These are phyloP conservation scores for Rhynchosporium agropyri DNA, from an alignment of 2,329 filamentous ascomycete genomes.

Conservation along the genomic window DNA sequence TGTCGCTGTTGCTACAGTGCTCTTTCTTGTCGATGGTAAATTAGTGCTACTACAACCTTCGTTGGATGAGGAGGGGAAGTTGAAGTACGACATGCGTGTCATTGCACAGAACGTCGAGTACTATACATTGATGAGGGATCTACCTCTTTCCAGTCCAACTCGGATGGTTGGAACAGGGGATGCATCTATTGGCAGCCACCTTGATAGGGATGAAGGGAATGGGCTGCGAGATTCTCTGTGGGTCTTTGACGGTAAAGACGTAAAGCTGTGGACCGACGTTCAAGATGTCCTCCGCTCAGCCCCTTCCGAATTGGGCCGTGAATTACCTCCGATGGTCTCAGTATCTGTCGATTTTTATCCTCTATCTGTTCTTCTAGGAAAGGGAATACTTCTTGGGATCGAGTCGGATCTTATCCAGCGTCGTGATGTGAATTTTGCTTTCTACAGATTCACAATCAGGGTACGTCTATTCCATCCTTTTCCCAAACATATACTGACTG, in stretches of 20 bases:
- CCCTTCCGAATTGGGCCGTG: slow-evolving; percentile 64
- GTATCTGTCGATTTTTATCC: slow-evolving; percentile 95
- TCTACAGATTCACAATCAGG: slow-evolving; percentile 83
- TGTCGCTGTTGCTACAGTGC: slow-evolving; percentile 86
- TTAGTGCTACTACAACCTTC: slow-evolving; percentile 89
- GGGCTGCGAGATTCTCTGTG: slow-evolving; percentile 82
- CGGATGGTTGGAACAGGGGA: slow-evolving; percentile 6
- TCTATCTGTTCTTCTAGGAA: slow-evolving; percentile 81
- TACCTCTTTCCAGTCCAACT: slow-evolving; percentile 49
- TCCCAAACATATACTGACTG: slow-evolving; percentile 23
- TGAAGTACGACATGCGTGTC: slow-evolving; percentile 98
- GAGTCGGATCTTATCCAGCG: slow-evolving; percentile 94
- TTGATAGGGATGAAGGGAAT: slow-evolving; percentile 34
- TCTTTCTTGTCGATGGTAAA: slow-evolving; percentile 97
- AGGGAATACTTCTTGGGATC: slow-evolving; percentile 86
- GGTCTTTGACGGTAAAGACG: slow-evolving; percentile 86
- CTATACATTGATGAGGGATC: slow-evolving; percentile 89
- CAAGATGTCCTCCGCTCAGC: slow-evolving; percentile 78
- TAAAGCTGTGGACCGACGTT: slow-evolving; percentile 88
- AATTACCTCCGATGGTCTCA: slow-evolving; percentile 73
- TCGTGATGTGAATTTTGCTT: slow-evolving; percentile 87
- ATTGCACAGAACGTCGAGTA: slow-evolving; percentile 96
- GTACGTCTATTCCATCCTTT: slow-evolving; percentile 53
- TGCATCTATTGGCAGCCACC: slow-evolving; percentile 26
- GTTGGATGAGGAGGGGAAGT: slow-evolving; percentile 75